These are phyloP conservation scores for Capsicum rhomboideum DNA, from an alignment of 257 asterid genomes.

Conservation along the genomic window DNA sequence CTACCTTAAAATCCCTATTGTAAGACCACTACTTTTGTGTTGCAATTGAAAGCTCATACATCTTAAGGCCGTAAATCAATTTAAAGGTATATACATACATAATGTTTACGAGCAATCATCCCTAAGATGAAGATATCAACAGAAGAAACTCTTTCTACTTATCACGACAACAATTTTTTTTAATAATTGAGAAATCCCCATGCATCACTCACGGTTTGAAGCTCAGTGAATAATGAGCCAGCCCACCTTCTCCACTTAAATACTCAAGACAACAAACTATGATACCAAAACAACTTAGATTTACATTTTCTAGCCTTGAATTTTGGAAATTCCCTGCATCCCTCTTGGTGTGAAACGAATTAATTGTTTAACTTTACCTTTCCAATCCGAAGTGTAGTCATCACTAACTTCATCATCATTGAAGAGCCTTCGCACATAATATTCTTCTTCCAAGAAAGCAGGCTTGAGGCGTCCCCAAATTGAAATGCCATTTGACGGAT, in stretches of 20 bases:
- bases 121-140: neutral
- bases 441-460: conserved; percentile 53
- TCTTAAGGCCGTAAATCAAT: neutral
- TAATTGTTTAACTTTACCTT: conserved; percentile 20
- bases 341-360: neutral
- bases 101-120: neutral
- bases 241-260: neutral
- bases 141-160: neutral
- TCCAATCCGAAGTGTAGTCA: conserved; percentile 32
- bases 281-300: neutral
- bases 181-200: neutral
- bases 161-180: neutral
- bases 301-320: neutral
- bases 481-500: conserved; percentile 68
- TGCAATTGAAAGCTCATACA: neutral
- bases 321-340: neutral
- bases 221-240: neutral
- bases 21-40: neutral
- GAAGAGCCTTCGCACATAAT: conserved; percentile 52
- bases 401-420: conserved; percentile 31
- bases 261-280: neutral
- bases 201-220: neutral
- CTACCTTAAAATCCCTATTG: neutral
- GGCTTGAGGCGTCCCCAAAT: conserved; percentile 63
- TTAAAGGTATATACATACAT: neutral